phyloP scores from a whole-genome alignment of 768 basidiomycete species.

The Agrocybe pediades region DNA sequence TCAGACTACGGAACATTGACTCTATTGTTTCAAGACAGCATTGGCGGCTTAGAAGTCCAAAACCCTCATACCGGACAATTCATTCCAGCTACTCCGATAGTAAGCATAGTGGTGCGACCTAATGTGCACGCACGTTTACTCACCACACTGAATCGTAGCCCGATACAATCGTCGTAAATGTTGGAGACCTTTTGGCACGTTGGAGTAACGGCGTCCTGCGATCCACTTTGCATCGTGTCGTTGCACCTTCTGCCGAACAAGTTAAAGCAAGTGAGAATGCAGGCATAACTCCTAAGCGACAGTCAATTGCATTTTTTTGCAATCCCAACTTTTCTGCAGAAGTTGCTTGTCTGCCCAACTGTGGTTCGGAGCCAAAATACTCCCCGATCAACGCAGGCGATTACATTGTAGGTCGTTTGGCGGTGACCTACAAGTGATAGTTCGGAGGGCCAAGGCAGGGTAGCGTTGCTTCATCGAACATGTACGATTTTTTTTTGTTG shows the following conservation, averaged over 20 bases:
- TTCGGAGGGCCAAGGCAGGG: too few species aligned
- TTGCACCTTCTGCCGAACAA: conserved; percentile 61
- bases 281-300: conserved; percentile 54
- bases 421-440: conserved; percentile 55
- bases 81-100: conserved; percentile 75
- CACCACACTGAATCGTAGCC: conserved; percentile 47
- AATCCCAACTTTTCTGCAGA: conserved; percentile 73
- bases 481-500: too few species aligned
- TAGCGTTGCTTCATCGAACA: too few species aligned
- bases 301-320: conserved; percentile 88
- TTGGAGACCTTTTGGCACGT: conserved; percentile 77
- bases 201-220: conserved; percentile 84
- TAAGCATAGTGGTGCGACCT: conserved; percentile 33
- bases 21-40: conserved; percentile 77
- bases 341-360: conserved; percentile 73
- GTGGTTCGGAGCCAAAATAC: conserved; percentile 62
- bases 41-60: conserved; percentile 82
- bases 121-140: not conserved
- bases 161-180: conserved; percentile 81
- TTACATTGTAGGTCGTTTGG: conserved; percentile 74
- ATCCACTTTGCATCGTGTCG: conserved; percentile 83
- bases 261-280: conserved; percentile 51
- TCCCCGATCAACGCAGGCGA: conserved; percentile 70
- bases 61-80: conserved; percentile 76
- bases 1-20: conserved; percentile 83